These are phyloP conservation scores for Xylariales sp. DNA, from an alignment of 2,329 filamentous ascomycete species.

Conservation along the genomic window DNA sequence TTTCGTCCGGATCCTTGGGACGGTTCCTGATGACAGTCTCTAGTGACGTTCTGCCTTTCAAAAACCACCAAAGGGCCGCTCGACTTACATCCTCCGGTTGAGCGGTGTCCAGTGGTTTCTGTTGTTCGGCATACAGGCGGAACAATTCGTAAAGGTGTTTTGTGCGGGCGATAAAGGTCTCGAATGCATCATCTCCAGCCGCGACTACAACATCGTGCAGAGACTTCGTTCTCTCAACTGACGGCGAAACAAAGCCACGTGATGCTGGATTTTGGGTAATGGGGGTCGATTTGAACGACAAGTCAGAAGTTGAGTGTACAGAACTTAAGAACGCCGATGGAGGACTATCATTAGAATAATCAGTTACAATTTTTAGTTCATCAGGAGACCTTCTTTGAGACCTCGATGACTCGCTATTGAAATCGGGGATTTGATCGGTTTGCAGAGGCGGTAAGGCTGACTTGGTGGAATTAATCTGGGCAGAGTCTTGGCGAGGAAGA, in stretches of 20 bases:
- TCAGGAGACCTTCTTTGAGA: conserved; percentile 43
- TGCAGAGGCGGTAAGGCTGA: conserved; percentile 35
- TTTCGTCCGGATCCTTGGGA: conserved; percentile 65
- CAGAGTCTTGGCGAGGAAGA: conserved; percentile 28
- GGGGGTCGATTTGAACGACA: conserved; percentile 46
- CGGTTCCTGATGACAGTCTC: conserved; percentile 77
- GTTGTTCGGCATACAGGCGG: conserved; percentile 78
- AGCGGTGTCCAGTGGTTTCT: conserved; percentile 72
- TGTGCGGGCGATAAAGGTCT: conserved; percentile 76
- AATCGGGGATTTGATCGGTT: conserved; percentile 37
- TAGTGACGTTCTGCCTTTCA: conserved; percentile 80
- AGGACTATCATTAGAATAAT: conserved; percentile 40
- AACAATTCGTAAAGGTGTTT: conserved; percentile 82
- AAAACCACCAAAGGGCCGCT: conserved; percentile 88
- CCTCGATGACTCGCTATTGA: conserved; percentile 37
- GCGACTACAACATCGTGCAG: conserved; percentile 57
- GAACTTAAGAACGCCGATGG: conserved; percentile 45
- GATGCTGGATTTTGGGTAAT: conserved; percentile 44
- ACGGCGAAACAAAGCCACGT: conserved; percentile 37
- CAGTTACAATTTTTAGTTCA: conserved; percentile 43
- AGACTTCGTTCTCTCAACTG: conserved; percentile 46
- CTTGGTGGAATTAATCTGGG: conserved; percentile 31
- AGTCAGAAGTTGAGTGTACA: conserved; percentile 46
- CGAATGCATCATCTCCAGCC: conserved; percentile 73
- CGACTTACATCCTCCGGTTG: conserved; percentile 75